A percentile compares a stretch with the other conserved stretches of the same genome.
These are phyloP conservation scores for Carex arenaria DNA, from an alignment of 202 grass and related monocot genomes.

Conservation along the genomic window DNA sequence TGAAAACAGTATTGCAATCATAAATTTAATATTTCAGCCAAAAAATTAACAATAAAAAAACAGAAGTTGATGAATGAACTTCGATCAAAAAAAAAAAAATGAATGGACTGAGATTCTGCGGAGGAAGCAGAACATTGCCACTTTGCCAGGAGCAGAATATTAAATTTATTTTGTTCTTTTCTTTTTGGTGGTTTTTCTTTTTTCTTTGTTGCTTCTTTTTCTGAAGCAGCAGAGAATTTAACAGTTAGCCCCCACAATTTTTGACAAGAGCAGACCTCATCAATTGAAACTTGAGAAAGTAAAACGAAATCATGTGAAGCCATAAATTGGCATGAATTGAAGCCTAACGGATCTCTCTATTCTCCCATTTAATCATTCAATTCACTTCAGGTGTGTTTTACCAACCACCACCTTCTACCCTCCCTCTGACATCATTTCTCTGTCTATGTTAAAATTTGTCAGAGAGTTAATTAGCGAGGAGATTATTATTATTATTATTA, in stretches of 20 bases:
- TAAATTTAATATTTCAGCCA: not conserved
- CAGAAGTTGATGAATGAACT: too few species aligned
- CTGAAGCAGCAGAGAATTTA: not conserved
- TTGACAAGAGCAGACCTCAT: not conserved
- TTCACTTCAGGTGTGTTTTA: not conserved
- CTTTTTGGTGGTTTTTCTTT: not conserved
- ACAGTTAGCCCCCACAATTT: not conserved
- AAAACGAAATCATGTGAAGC: constrained; percentile 1
- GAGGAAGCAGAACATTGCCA: not conserved
- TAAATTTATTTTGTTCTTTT: not conserved
- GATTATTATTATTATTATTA: not conserved
- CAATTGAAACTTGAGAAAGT: not conserved
- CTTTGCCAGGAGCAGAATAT: not conserved
- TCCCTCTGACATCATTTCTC: not conserved
- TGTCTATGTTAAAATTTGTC: not conserved
- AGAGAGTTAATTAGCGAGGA: not conserved
- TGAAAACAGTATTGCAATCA: not conserved
- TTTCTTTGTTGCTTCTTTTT: not conserved
- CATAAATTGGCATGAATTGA: not conserved
- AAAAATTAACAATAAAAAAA: too few species aligned
- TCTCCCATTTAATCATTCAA: constrained; percentile 3
- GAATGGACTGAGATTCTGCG: not conserved
- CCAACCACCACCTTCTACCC: not conserved
- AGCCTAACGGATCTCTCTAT: not conserved
- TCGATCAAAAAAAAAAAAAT: too few species aligned